phyloP scores from a whole-genome alignment of 208 protist genomes.

The Leishmania braziliensis region DNA sequence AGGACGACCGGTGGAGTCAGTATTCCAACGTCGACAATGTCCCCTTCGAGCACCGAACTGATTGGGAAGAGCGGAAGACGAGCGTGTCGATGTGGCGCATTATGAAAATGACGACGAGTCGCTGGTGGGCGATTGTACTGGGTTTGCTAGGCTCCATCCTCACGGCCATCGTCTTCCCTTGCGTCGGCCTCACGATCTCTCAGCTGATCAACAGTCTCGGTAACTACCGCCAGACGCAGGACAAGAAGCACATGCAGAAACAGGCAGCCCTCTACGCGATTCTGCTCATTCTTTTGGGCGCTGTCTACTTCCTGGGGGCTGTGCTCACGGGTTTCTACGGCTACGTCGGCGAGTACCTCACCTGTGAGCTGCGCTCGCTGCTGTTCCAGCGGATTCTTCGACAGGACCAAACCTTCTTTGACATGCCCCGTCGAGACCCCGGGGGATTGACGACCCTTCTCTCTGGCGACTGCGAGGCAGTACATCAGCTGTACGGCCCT shows the following conservation, averaged over 20 bases:
- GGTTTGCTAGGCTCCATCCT: constrained; percentile 61
- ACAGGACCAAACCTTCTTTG: constrained; percentile 89
- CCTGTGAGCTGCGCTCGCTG: constrained; percentile 53
- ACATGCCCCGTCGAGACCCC: constrained; percentile 72
- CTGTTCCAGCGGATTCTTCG: constrained; percentile 76
- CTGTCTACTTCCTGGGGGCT: constrained; percentile 41
- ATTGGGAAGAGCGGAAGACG: constrained; percentile 55
- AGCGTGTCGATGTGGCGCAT: constrained; percentile 54
- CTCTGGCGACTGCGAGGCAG: constrained; percentile 78
- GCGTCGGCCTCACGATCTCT: constrained; percentile 47
- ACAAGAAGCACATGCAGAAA: constrained; percentile 30
- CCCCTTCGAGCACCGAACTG: constrained; percentile 51
- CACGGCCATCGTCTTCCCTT: constrained; percentile 41
- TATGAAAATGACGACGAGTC: constrained; percentile 49
- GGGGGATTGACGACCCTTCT: constrained; percentile 66
- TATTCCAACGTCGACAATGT: constrained; percentile 56
- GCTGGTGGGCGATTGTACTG: constrained; percentile 44
- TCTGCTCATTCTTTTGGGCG: constrained; percentile 51
- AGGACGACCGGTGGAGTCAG: constrained; percentile 31
- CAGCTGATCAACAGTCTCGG: constrained; percentile 51
- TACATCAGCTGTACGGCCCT: constrained; percentile 80
- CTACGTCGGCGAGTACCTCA: constrained; percentile 78
- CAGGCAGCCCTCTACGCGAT: constrained; percentile 46
- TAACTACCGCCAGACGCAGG: constrained; percentile 33
- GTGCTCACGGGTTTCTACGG: constrained; percentile 68